These are phyloP conservation scores for Rosa persica DNA, from an alignment of 306 rosid genomes.

Conservation along the genomic window DNA sequence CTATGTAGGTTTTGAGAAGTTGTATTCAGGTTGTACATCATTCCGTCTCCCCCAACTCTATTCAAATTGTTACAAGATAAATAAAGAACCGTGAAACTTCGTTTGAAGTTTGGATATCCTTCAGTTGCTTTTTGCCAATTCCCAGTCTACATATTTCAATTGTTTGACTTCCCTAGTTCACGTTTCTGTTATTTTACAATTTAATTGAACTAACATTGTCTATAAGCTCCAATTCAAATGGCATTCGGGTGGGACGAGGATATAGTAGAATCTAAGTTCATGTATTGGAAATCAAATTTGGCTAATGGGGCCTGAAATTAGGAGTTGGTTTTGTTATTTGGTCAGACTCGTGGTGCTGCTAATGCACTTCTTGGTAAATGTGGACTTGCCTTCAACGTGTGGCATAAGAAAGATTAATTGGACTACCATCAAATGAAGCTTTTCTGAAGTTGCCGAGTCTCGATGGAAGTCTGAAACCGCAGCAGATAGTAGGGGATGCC, in stretches of 20 bases:
- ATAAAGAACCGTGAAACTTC: neutral
- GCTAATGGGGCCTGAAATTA: neutral
- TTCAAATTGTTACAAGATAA: neutral
- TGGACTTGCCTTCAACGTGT: neutral
- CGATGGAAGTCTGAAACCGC: constrained; percentile 10
- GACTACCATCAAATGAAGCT: neutral
- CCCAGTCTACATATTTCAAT: neutral
- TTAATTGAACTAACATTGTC: neutral
- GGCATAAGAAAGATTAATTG: neutral
- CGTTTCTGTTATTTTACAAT: neutral
- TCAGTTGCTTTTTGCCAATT: neutral
- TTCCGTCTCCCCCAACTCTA: neutral
- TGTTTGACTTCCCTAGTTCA: neutral
- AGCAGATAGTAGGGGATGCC: neutral
- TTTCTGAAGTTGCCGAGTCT: neutral
- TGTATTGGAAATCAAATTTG: neutral
- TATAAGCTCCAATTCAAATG: neutral
- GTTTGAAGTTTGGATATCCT: neutral
- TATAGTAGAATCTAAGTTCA: neutral
- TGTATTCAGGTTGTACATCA: neutral
- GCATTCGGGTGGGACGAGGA: neutral
- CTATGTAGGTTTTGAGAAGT: neutral
- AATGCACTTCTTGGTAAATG: neutral
- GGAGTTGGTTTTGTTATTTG: neutral
- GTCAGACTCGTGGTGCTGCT: constrained; percentile 8